phyloP scores from a whole-genome alignment of 2,329 filamentous ascomycete genomes.

The Diaporthe capsici region DNA sequence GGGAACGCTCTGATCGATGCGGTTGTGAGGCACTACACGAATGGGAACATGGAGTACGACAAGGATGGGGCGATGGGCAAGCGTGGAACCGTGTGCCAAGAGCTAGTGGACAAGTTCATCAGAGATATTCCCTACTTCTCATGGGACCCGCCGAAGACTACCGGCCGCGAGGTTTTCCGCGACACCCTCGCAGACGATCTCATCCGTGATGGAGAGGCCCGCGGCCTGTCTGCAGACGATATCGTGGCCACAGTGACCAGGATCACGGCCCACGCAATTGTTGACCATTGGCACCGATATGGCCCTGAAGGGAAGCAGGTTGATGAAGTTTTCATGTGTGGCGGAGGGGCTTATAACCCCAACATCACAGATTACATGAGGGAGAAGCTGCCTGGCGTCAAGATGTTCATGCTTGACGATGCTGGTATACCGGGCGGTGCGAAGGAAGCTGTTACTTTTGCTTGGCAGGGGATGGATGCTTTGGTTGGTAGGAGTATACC shows the following conservation, averaged over 20 bases:
- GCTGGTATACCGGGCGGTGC: constrained; percentile 69
- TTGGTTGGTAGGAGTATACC: constrained; percentile 3
- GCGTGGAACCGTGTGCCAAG: not conserved
- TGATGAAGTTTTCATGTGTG: constrained; percentile 45
- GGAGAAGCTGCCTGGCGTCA: constrained; percentile 60
- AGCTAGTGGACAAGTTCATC: constrained; percentile 54
- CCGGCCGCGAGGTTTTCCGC: constrained; percentile 71
- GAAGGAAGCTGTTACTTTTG: constrained; percentile 62
- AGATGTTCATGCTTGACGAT: constrained; percentile 69
- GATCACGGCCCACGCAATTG: not conserved
- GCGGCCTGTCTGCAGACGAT: not conserved
- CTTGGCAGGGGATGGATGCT: constrained; percentile 3
- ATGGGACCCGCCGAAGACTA: constrained; percentile 67
- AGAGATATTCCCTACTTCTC: constrained; percentile 62
- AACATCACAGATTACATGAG: constrained; percentile 69
- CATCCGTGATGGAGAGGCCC: constrained; percentile 54
- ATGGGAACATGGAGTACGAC: not conserved
- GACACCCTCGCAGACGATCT: constrained; percentile 68
- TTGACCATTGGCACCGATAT: constrained; percentile 8
- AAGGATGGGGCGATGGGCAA: not conserved
- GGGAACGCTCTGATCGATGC: not conserved
- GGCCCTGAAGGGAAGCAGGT: not conserved
- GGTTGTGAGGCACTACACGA: not conserved
- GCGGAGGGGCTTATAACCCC: constrained; percentile 69
- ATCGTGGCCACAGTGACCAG: not conserved